Percentiles rank a stretch among this genome's conserved stretches.
phyloP scores from a whole-genome alignment of 2,329 filamentous ascomycete genomes.

The Macrophomina pseudophaseolina region DNA sequence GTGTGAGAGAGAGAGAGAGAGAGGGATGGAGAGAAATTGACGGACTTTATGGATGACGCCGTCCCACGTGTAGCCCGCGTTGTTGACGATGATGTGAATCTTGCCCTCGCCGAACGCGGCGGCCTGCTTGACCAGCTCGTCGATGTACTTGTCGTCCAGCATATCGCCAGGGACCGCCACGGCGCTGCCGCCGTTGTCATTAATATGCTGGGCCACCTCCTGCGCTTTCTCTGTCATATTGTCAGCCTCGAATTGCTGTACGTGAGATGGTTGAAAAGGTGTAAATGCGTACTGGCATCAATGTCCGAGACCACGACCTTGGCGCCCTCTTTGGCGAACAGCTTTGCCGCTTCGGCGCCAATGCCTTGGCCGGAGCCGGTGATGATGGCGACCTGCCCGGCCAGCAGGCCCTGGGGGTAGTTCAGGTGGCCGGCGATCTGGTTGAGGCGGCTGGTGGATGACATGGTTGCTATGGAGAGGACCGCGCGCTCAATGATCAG shows the following conservation, averaged over 20 bases:
- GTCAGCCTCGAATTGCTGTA: neutral
- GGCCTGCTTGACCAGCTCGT: conserved; percentile 72
- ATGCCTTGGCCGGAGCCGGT: conserved; percentile 88
- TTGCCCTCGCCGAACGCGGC: conserved; percentile 84
- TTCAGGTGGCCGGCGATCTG: conserved; percentile 82
- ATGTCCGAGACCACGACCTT: conserved; percentile 85
- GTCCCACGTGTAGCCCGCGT: conserved; percentile 92
- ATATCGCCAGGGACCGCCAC: conserved; percentile 79
- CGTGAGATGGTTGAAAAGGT: too few relatives aligned
- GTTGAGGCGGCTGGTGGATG: conserved; percentile 59
- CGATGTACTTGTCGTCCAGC: conserved; percentile 71
- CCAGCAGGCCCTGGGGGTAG: conserved; percentile 78
- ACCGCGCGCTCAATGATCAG: neutral
- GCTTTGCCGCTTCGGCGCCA: conserved; percentile 78
- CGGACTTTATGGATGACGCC: conserved; percentile 79
- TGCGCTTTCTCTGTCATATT: conserved; percentile 66
- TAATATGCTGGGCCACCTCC: conserved; percentile 72
- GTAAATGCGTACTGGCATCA: conserved; percentile 62
- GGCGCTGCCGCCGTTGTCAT: conserved; percentile 67
- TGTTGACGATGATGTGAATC: conserved; percentile 91
- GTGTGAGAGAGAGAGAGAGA: neutral
- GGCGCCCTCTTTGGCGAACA: conserved; percentile 88
- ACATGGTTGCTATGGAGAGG: conserved; percentile 19
- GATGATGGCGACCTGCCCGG: conserved; percentile 83
- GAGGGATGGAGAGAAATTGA: neutral